Base-by-base conservation (phyloP, 805 yeast species). In the Cyberlindnera veronae region DNA sequence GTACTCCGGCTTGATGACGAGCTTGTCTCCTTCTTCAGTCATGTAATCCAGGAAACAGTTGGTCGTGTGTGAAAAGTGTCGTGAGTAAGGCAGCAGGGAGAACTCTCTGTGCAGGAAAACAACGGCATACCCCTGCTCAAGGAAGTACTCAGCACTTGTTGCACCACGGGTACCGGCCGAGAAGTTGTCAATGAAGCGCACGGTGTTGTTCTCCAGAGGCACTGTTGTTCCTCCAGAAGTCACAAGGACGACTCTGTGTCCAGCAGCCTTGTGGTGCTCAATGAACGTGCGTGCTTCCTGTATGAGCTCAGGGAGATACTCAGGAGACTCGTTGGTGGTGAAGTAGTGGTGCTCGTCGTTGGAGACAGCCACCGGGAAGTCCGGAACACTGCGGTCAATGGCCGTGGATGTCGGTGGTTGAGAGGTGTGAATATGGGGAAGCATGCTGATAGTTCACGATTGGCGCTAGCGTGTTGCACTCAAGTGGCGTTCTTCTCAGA, bases 151-250 rank as follows among this genome's bases (percentile, higher is more conserved):
- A 4, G 98, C 96, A 29, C 95, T 82, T 0, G 96, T 80, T 4
- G 99, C 95, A 41, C 99, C 99, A 62, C 99, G 77, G 0, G 97
- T 93, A 18, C 99, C 99, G 18, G 98, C 98, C 49, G 93, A 81
- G 61, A 93, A 93, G 58, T 93, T 93, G 63, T 93, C 99, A 55
- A 93, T 89, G 63, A 93, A 93, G 38, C 99, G 67, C 6, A 93
- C 99, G 0, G 99, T 93, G 58, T 93, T 93, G 63, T 89, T 90
- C 57, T 93, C 99, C 49, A 93, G 68, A 0, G 99, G 99, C 0
- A 93, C 99, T 0, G 97, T 91, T 1, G 99, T 93, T 17, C 99
- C 99, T 18, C 99, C 99, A 8, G 91, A 80, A 0, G 99, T 93
- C 3, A 91, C 95, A 32, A 91, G 66, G 0, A 79, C 98, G 12